Conservation (phyloP, 257 asterid species). For the Cinchona pubescens region DNA sequence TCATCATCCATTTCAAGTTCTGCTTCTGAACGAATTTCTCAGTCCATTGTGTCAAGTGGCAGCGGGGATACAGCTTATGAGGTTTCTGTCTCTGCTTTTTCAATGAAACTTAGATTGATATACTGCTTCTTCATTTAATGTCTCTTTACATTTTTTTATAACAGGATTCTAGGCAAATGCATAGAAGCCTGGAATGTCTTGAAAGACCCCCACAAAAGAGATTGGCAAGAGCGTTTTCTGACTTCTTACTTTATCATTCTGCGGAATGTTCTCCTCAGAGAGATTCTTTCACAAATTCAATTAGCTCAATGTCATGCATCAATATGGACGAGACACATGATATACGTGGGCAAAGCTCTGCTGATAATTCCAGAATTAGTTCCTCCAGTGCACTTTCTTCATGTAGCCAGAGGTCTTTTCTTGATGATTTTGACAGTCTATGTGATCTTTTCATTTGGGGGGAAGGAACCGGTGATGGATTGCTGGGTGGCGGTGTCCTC, state of each 20-base stretch:
- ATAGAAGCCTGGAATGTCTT: slow-evolving; percentile 24
- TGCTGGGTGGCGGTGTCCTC: slow-evolving; percentile 43
- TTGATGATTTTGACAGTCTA: slow-evolving; percentile 39
- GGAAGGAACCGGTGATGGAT: slow-evolving; percentile 56
- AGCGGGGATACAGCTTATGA: slow-evolving; percentile 39
- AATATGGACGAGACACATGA: slow-evolving; percentile 24
- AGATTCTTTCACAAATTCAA: slow-evolving; percentile 33
- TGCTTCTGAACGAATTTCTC: slow-evolving; percentile 38
- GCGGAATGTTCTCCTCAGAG: slow-evolving; percentile 37
- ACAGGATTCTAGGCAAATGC: slow-evolving; percentile 41
- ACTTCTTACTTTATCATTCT: slow-evolving; percentile 35
- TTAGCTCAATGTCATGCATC: slow-evolving; percentile 37
- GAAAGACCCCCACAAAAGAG: slow-evolving; percentile 45
- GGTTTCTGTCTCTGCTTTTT: slow-evolving; percentile 44
- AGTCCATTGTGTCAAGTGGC: slow-evolving; percentile 37
- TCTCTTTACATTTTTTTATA: slow-evolving; percentile 12
- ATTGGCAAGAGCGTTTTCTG: slow-evolving; percentile 61
- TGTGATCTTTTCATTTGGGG: slow-evolving; percentile 66
- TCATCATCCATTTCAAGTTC: slow-evolving; percentile 46
- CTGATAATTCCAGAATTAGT: slow-evolving; percentile 44
- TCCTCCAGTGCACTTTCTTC: slow-evolving; percentile 54
- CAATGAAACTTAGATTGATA: slow-evolving; percentile 7
- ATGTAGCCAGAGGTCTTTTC: slow-evolving; percentile 52
- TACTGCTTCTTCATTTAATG: slow-evolving; percentile 21
- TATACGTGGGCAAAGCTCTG: slow-evolving; percentile 38